These are phyloP conservation scores for Dipteronia sinensis DNA, from an alignment of 345 rosid species.

Conservation along the genomic window DNA sequence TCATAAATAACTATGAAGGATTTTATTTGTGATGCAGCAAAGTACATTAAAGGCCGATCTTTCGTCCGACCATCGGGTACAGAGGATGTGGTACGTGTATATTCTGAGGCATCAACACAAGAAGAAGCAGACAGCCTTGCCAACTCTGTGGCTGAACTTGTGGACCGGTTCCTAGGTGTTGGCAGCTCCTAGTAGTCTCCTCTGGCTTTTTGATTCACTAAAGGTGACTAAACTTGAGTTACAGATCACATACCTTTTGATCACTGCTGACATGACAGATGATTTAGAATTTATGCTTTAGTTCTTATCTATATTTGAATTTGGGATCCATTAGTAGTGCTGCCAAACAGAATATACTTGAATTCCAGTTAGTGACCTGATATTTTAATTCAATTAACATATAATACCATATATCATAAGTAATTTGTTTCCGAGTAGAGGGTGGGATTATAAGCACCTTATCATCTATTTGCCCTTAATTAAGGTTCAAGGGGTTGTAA, in stretches of 20 bases:
- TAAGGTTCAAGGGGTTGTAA: too few relatives aligned
- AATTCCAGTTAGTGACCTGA: too few relatives aligned
- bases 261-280: not conserved
- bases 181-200: slow-evolving; percentile 19
- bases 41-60: slow-evolving; percentile 59
- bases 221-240: not conserved
- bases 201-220: not conserved
- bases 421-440: too few relatives aligned
- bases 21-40: slow-evolving; percentile 43
- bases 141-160: slow-evolving; percentile 64
- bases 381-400: too few relatives aligned
- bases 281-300: not conserved
- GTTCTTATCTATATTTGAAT: not conserved
- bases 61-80: slow-evolving; percentile 94
- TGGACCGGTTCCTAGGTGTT: slow-evolving; percentile 59
- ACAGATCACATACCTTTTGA: slow-evolving; percentile 1
- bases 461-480: too few relatives aligned
- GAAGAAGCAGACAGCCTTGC: slow-evolving; percentile 79
- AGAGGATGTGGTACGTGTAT: slow-evolving; percentile 89
- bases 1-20: not conserved
- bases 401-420: too few relatives aligned
- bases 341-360: not conserved
- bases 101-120: slow-evolving; percentile 90
- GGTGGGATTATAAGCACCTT: too few relatives aligned
- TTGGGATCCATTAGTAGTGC: not conserved